Evolutionary conservation across 805 yeast genomes (phyloP).

Genomic region (Clavispora phyllophila): DNA sequence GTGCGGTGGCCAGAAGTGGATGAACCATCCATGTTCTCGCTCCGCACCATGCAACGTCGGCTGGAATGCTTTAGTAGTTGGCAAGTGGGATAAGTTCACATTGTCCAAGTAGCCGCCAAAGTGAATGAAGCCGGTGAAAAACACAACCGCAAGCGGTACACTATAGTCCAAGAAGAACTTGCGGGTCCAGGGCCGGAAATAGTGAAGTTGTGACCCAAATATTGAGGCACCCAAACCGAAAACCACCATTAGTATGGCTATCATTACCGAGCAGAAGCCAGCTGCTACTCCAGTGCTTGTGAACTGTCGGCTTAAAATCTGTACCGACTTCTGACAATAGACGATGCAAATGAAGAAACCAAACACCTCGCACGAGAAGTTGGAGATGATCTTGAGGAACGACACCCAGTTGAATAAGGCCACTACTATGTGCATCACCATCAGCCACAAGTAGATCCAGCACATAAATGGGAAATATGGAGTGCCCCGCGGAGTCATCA

Average conservation of each 20-base stretch:
- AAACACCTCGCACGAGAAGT: constrained; percentile 86
- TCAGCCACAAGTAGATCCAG: constrained; percentile 91
- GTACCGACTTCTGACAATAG: constrained; percentile 86
- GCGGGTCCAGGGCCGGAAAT: constrained; percentile 55
- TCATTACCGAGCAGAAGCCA: constrained; percentile 72
- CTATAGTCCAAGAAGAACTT: constrained; percentile 82
- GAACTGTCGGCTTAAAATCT: constrained; percentile 73
- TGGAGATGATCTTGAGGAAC: constrained; percentile 65
- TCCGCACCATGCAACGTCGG: constrained; percentile 50
- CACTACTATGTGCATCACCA: constrained; percentile 70
- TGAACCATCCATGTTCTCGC: constrained; percentile 65
- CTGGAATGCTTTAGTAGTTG: constrained; percentile 64
- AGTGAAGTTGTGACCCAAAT: constrained; percentile 58
- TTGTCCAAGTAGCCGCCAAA: constrained; percentile 73
- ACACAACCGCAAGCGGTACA: constrained; percentile 75
- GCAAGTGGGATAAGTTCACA: constrained; percentile 57
- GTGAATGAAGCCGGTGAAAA: constrained; percentile 90
- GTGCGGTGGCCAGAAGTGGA: constrained; percentile 60
- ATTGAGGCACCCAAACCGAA: constrained; percentile 62
- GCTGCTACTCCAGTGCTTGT: constrained; percentile 28
- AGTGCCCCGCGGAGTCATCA: constrained; percentile 50
- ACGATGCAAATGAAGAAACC: constrained; percentile 87
- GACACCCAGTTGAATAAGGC: constrained; percentile 67
- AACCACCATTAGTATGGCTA: constrained; percentile 69
- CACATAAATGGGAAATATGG: constrained; percentile 88